phyloP scores from a whole-genome alignment of 495 filamentous ascomycete species.

The Penicillium atrosanguineum region DNA sequence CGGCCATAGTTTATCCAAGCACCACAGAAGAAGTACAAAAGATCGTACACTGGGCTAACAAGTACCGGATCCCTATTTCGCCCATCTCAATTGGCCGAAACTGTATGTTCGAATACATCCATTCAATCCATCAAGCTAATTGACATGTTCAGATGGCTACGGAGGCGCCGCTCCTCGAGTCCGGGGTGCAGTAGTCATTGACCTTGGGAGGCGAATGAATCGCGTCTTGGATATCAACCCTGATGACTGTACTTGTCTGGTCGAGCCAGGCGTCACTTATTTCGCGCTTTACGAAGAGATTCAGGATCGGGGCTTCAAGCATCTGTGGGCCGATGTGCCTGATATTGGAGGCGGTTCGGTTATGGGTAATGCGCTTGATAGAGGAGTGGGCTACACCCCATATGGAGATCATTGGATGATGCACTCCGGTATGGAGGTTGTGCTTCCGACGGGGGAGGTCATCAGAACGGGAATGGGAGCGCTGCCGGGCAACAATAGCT shows the following conservation, averaged over 20 bases:
- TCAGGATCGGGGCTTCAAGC: slow-evolving; percentile 40
- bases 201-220: slow-evolving; percentile 22
- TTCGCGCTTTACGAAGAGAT: slow-evolving; percentile 53
- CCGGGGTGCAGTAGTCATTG: slow-evolving; percentile 5
- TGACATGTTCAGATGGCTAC: slow-evolving; percentile 1
- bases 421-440: slow-evolving; percentile 17
- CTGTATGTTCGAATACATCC: slow-evolving; percentile 1
- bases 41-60: slow-evolving; percentile 14
- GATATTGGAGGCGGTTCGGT: slow-evolving; percentile 58
- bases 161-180: slow-evolving; percentile 15
- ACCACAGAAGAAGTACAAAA: slow-evolving; percentile 11
- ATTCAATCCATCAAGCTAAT: background rate
- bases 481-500: slow-evolving; percentile 11
- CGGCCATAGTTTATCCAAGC: slow-evolving; percentile 9
- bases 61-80: slow-evolving; percentile 12
- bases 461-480: slow-evolving; percentile 49
- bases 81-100: slow-evolving; percentile 16
- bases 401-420: slow-evolving; percentile 15
- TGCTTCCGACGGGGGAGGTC: slow-evolving; percentile 35
- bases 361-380: slow-evolving; percentile 50
- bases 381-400: slow-evolving; percentile 37
- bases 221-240: slow-evolving; percentile 26
- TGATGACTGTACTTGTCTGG: slow-evolving; percentile 19
- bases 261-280: slow-evolving; percentile 53
- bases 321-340: slow-evolving; percentile 53